Evolutionary conservation across 768 basidiomycete genomes (phyloP).

Genomic region (Mycena vulgaris): DNA sequence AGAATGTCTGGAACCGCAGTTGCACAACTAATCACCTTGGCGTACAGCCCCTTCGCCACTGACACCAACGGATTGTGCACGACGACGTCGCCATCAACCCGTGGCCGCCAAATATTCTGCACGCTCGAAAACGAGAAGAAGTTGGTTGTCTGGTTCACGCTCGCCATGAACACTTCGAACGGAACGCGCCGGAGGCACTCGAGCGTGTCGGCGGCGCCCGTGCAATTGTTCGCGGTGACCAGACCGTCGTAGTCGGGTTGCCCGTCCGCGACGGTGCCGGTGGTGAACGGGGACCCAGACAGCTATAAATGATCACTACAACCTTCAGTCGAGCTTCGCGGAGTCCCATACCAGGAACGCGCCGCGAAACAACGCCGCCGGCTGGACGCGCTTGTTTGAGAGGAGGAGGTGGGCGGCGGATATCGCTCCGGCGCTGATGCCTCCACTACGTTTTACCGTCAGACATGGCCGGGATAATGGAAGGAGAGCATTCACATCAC

Average conservation of each 20-base stretch:
- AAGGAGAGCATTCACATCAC: slow-evolving; percentile 6
- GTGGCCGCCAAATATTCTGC: slow-evolving; percentile 53
- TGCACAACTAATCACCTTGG: slow-evolving; percentile 35
- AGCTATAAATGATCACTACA: too few species aligned
- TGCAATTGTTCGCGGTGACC: slow-evolving; percentile 41
- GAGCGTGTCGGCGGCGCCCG: slow-evolving; percentile 44
- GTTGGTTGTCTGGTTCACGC: slow-evolving; percentile 50
- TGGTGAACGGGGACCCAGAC: slow-evolving; percentile 16
- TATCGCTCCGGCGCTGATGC: slow-evolving; percentile 29
- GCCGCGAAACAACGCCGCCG: slow-evolving; percentile 19
- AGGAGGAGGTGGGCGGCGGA: slow-evolving; percentile 13
- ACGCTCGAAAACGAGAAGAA: slow-evolving; percentile 50
- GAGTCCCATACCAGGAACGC: slow-evolving; percentile 35
- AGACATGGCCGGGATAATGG: background rate
- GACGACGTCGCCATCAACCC: slow-evolving; percentile 58
- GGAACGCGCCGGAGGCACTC: slow-evolving; percentile 54
- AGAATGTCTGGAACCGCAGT: background rate
- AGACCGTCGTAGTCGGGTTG: slow-evolving; percentile 27
- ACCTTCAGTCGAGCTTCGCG: too few species aligned
- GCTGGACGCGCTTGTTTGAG: slow-evolving; percentile 27
- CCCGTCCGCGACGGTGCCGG: slow-evolving; percentile 14
- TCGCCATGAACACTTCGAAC: slow-evolving; percentile 46
- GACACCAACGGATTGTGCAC: slow-evolving; percentile 49
- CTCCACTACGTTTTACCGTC: slow-evolving; percentile 13
- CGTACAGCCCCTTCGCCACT: slow-evolving; percentile 52